Conservation (phyloP, 179 eudicot species). For the Silene vulgaris region DNA sequence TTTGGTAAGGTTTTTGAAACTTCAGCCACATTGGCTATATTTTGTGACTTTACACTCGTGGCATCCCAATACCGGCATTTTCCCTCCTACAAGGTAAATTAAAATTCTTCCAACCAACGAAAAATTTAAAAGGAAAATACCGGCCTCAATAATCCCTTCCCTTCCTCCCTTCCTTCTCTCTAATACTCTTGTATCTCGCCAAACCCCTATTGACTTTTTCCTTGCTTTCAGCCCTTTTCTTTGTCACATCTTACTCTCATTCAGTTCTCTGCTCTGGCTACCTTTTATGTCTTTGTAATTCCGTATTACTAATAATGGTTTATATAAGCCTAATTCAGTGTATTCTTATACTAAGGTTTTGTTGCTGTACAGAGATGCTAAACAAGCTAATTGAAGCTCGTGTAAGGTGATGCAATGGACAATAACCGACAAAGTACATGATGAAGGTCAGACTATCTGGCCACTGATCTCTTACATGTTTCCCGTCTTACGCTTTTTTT, state of each 20-base stretch:
- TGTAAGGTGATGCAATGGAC: background rate
- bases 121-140: background rate
- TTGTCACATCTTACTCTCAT: background rate
- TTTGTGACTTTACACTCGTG: too few species aligned
- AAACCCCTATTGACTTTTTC: background rate
- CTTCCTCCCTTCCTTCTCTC: background rate
- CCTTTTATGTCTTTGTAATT: slow-evolving; percentile 1
- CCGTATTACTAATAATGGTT: background rate
- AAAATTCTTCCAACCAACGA: background rate
- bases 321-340: background rate
- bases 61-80: too few species aligned
- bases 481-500: background rate
- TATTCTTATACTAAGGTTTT: background rate
- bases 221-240: background rate
- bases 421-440: slow-evolving; percentile 4
- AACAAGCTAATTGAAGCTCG: background rate
- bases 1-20: too few species aligned
- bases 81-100: background rate
- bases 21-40: too few species aligned
- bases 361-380: background rate
- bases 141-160: too few species aligned
- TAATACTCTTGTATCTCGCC: background rate
- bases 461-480: background rate
- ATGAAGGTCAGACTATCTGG: background rate
- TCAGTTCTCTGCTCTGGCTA: background rate